Percentiles rank a stretch among this genome's conserved stretches.
phyloP scores from a whole-genome alignment of 306 rosid genomes.

The Dalbergia oliveri region DNA sequence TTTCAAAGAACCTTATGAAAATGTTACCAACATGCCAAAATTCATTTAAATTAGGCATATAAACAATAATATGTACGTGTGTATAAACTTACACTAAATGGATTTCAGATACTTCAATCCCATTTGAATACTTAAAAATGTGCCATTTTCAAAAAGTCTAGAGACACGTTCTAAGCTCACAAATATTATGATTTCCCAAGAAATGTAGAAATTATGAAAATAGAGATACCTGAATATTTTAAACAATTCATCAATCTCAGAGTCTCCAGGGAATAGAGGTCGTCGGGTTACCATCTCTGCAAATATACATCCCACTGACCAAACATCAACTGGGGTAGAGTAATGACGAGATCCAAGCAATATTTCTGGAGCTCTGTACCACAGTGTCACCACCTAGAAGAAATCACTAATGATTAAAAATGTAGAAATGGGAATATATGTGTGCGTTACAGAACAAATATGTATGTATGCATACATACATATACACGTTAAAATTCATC shows the following conservation, averaged over 20 bases:
- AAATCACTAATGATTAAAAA: conserved; percentile 38
- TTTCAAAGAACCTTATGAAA: no score
- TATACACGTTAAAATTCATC: background rate
- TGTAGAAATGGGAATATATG: conserved; percentile 9
- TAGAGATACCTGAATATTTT: conserved; percentile 85
- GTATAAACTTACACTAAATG: background rate
- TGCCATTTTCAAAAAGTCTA: background rate
- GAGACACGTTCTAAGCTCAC: conserved; percentile 3
- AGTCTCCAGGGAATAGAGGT: conserved; percentile 98
- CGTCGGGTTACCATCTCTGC: conserved; percentile 97
- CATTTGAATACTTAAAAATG: conserved; percentile 5
- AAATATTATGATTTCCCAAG: background rate
- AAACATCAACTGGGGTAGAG: conserved; percentile 97
- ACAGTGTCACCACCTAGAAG: conserved; percentile 91
- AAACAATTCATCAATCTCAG: conserved; percentile 97
- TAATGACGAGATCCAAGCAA: conserved; percentile 98
- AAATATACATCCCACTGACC: conserved; percentile 99
- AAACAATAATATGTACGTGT: background rate
- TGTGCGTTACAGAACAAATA: no score
- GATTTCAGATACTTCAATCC: conserved; percentile 17
- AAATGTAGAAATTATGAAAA: conserved; percentile 9
- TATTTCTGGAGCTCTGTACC: conserved; percentile 99
- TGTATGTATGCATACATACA: no score
- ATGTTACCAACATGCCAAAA: background rate
- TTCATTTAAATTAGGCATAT: background rate